These are phyloP conservation scores for Saccharum spontaneum DNA, from an alignment of 176 grass and related monocot species.

Conservation along the genomic window DNA sequence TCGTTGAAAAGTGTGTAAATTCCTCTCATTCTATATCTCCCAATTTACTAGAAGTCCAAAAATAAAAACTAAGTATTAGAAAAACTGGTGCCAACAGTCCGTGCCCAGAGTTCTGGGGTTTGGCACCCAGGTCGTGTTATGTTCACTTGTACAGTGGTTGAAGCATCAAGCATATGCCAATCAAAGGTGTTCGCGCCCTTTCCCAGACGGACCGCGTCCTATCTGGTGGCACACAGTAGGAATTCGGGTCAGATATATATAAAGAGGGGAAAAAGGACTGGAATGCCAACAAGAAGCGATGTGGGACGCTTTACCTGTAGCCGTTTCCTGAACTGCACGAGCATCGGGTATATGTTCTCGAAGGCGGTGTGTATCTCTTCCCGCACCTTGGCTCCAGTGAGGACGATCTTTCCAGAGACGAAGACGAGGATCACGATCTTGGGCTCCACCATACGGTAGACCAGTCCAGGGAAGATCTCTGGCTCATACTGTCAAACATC, in stretches of 20 bases:
- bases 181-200: neutral
- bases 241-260: constrained; percentile 7
- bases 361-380: constrained; percentile 58
- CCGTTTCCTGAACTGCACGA: constrained; percentile 56
- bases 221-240: constrained; percentile 5
- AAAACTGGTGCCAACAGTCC: neutral
- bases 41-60: neutral
- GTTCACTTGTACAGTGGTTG: constrained; percentile 24
- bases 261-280: neutral
- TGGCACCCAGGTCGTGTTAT: constrained; percentile 21
- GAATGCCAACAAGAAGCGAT: neutral
- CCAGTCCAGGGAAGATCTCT: constrained; percentile 72
- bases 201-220: no score
- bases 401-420: constrained; percentile 75
- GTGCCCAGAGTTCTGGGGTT: constrained; percentile 10
- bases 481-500: constrained; percentile 60
- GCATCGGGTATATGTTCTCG: constrained; percentile 76
- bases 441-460: constrained; percentile 72
- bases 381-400: constrained; percentile 69
- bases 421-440: constrained; percentile 73
- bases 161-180: neutral
- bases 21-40: neutral
- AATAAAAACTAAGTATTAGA: neutral
- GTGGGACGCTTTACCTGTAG: constrained; percentile 25
- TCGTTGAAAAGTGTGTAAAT: neutral